These are phyloP conservation scores for Spergularia bocconei DNA, from an alignment of 148 eudicot genomes.

Conservation along the genomic window DNA sequence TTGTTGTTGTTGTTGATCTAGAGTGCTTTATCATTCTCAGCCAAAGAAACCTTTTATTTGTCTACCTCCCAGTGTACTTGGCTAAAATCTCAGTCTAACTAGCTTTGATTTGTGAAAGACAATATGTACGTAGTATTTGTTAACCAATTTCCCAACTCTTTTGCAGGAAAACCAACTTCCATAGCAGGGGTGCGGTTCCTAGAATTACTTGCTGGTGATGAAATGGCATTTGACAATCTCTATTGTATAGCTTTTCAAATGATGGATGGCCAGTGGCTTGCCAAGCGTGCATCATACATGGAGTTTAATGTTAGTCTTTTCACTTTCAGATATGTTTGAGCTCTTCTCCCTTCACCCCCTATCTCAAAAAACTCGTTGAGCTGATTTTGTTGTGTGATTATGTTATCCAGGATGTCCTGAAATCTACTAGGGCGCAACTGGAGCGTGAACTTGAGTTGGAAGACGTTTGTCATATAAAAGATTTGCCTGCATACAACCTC, in stretches of 20 bases:
- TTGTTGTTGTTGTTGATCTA: no score
- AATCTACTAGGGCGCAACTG: slow-evolving; percentile 76
- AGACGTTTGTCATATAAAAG: slow-evolving; percentile 58
- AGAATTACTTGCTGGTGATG: slow-evolving; percentile 59
- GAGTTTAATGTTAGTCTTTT: slow-evolving; percentile 54
- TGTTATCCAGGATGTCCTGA: slow-evolving; percentile 69
- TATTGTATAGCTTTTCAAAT: slow-evolving; percentile 65
- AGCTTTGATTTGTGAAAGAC: background rate
- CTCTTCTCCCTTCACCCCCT: background rate
- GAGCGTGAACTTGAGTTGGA: slow-evolving; percentile 86
- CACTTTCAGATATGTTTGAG: background rate
- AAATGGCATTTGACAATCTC: slow-evolving; percentile 72
- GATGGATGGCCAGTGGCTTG: slow-evolving; percentile 94
- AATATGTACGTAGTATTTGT: background rate
- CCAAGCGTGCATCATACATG: slow-evolving; percentile 80
- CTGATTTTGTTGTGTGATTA: background rate
- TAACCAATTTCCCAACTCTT: slow-evolving; percentile 3
- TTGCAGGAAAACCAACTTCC: slow-evolving; percentile 64
- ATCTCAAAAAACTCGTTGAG: background rate
- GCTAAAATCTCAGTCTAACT: background rate
- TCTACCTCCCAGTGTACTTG: background rate
- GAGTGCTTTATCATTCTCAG: no score
- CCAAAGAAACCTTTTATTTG: background rate
- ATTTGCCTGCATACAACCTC: slow-evolving; percentile 87
- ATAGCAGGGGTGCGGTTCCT: slow-evolving; percentile 48